Base-by-base conservation (phyloP, 2,329 filamentous ascomycete species). In the Penicillium glabrum region DNA sequence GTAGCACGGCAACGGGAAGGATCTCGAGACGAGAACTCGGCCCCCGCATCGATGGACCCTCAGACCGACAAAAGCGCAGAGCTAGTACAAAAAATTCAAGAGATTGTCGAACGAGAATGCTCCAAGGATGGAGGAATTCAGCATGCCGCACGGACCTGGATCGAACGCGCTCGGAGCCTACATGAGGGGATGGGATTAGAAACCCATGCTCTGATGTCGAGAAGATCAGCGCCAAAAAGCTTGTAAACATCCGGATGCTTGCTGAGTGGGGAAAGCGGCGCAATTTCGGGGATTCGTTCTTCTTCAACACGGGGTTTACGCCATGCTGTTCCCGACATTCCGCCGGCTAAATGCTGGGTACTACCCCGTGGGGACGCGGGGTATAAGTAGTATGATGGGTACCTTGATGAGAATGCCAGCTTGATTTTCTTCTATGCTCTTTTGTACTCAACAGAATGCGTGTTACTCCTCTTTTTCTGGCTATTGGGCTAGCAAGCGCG, bases 91-190 rank as follows among this genome's bases (percentile, higher is more conserved):
- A 85, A 82, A 61, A 83, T 89, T 8, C 75, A 79, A 57, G 83
- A 83, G 62, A 72, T 96, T 51, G 80, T 90, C 47, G 84, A 85
- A 54, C 72, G 76, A 39, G 82, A 85, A 59, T 79, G 76, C 61
- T 53, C 46, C 44, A 73, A 76, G 64, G 77, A 79, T 50, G 78
- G 75, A 10, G 76, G 77, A 6, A 59, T 83, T 44, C 67, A 72
- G 16, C 66, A 65, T 35, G 75, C 83, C 19, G 79, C 77, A 41
- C 69, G 59, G 56, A 75, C 77, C 43, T 86, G 83, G 83, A 72
- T 83, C 58, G 77, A 78, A 53, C 77, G 81, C 50, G 81, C 80
- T 3, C 76, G 75, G 60, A 75, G 75, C 46, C 68, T 85, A 57
- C 74, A 77, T 60, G 74, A 72, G 52, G 80, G 77, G n/a, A 21